Evolutionary conservation across 306 rosid species (phyloP), one percentile per base, ranked within the genome.

Genomic region (Pyrus communis): DNA sequence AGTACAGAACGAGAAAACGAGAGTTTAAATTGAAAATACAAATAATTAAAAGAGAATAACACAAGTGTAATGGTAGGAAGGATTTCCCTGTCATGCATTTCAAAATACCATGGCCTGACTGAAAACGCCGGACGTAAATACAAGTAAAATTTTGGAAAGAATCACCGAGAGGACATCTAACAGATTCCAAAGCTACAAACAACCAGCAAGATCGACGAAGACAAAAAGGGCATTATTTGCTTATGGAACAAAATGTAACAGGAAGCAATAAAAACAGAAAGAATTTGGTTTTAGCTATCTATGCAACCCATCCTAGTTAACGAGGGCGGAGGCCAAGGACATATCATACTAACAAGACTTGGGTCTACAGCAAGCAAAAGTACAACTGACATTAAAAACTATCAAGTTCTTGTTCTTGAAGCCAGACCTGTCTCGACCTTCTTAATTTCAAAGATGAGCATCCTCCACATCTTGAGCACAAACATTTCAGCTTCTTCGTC

Each of bases 401-500:
- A 64, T 65, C 76, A 89, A 31, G 84, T 54, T 81, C 90, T 87
- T 71, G 95, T 82, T 77, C 89, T 91, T 73, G 81, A 60, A 59
- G 90, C 86, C 61, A 93, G 87, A 75, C 99, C 97, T 11, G 91
- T 85, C 88, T 96, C 99, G 63, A 96, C 99, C 90, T 88, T 96
- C 89, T 96, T 96, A 43, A 96, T 96, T 87, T 96, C 99, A 71
- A 91, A 96, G 85, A 96, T 96, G 78, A 96, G 99, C 98, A 92
- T 92, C 81, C 99, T 92, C 99, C 99, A 96, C 99, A 96, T 96
- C 90, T 96, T 96, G 77, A 96, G 96, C 80, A 96, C 99, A 19
- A 96, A 93, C 99, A 96, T 92, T 85, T 96, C 99, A 35, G 99
- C 98, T 88, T 96, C 99, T 70, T 96, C 99, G 54, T 96, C 99